These are phyloP conservation scores for Aristolochia fimbriata DNA, from an alignment of 164 flowering plant genomes.

Conservation along the genomic window DNA sequence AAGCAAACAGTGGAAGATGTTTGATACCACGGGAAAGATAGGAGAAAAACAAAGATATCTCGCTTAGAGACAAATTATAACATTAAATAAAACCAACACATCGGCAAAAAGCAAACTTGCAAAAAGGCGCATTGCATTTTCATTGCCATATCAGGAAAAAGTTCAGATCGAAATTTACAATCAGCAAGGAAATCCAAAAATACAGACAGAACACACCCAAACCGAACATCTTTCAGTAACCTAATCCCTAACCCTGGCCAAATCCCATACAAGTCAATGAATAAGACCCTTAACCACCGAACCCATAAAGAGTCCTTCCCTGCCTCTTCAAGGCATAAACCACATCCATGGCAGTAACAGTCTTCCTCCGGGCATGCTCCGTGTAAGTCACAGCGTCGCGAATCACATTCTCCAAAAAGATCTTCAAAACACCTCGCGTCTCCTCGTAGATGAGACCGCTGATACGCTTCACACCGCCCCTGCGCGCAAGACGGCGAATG, in stretches of 20 bases:
- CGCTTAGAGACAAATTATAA: no score
- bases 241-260: not conserved
- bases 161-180: no score
- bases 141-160: no score
- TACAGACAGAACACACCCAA: not conserved
- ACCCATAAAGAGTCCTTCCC: constrained; percentile 23
- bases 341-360: constrained; percentile 24
- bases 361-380: constrained; percentile 21
- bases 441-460: constrained; percentile 23
- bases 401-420: constrained; percentile 20
- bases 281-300: constrained; percentile 14
- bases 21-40: no score
- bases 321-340: constrained; percentile 23
- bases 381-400: constrained; percentile 22
- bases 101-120: no score
- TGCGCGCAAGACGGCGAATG: constrained; percentile 16
- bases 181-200: not conserved
- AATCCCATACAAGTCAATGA: not conserved
- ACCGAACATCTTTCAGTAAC: not conserved
- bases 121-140: no score
- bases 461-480: constrained; percentile 20
- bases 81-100: no score
- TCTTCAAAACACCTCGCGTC: constrained; percentile 20
- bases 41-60: no score
- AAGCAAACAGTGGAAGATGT: no score